These are phyloP conservation scores for Neostapfia colusana DNA, from an alignment of 176 grass and related monocot genomes.

Conservation along the genomic window DNA sequence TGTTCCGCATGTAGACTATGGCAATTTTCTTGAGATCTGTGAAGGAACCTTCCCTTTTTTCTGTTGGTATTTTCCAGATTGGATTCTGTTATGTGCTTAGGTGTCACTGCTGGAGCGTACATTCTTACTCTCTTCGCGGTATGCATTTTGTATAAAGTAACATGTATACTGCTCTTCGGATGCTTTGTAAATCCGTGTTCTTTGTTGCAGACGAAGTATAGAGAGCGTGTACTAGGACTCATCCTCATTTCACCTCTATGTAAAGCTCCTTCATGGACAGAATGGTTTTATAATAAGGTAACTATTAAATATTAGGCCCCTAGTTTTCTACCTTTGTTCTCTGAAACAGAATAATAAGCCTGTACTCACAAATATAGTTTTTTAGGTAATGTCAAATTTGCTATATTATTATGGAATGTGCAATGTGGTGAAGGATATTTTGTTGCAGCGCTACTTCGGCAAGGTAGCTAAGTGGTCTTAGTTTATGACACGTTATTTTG, in stretches of 20 bases:
- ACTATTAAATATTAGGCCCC: slow-evolving; percentile 6
- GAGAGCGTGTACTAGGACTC: slow-evolving; percentile 79
- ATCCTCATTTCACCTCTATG: slow-evolving; percentile 93
- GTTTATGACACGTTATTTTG: slow-evolving; percentile 13
- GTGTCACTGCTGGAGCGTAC: slow-evolving; percentile 91
- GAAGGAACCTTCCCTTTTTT: slow-evolving; percentile 2
- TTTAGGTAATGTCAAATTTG: slow-evolving; percentile 83
- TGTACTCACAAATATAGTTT: slow-evolving; percentile 40
- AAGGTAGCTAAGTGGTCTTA: slow-evolving; percentile 55
- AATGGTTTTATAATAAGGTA: slow-evolving; percentile 98
- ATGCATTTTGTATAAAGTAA: slow-evolving; percentile 43
- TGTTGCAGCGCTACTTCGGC: slow-evolving; percentile 92
- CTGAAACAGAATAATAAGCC: neutral
- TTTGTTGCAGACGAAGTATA: slow-evolving; percentile 75
- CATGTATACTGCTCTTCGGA: slow-evolving; percentile 18
- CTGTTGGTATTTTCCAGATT: slow-evolving; percentile 48
- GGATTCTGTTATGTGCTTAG: slow-evolving; percentile 95
- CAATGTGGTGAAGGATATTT: slow-evolving; percentile 78
- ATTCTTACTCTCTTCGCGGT: slow-evolving; percentile 96
- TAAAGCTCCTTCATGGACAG: slow-evolving; percentile 87
- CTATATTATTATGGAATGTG: slow-evolving; percentile 98
- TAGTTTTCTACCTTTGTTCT: neutral
- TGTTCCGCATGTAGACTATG: neutral
- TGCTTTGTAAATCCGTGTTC: slow-evolving; percentile 13
- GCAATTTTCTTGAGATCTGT: neutral